Conservation (phyloP, 129 eudicot genomes). For the Centella asiatica region DNA sequence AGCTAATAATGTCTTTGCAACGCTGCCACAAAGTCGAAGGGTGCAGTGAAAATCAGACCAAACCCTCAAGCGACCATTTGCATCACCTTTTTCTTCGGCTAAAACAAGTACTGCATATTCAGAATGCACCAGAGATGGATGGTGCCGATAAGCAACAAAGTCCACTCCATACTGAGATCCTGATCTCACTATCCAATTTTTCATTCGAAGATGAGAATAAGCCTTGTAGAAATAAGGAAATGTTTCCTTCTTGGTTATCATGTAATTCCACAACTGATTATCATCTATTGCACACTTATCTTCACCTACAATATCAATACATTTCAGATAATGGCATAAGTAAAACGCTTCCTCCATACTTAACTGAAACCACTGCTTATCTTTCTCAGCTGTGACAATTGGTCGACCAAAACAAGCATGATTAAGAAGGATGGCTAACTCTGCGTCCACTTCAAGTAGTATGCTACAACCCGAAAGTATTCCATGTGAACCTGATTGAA, state of each 20-base stretch:
- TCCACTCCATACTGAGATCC: constrained; percentile 75
- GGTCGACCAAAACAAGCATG: too few species aligned
- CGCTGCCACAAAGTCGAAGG: constrained; percentile 71
- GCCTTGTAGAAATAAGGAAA: constrained; percentile 42
- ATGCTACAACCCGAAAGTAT: too few species aligned
- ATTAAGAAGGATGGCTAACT: too few species aligned
- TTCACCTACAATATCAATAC: constrained; percentile 34
- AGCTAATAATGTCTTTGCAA: constrained; percentile 67
- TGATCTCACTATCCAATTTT: constrained; percentile 75
- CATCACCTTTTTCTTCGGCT: constrained; percentile 16
- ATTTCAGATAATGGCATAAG: constrained; percentile 31
- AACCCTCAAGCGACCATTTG: constrained; percentile 49
- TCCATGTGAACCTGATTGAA: too few species aligned
- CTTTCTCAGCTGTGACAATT: too few species aligned
- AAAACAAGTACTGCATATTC: constrained; percentile 57
- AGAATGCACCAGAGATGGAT: constrained; percentile 61
- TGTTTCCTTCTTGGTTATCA: constrained; percentile 26
- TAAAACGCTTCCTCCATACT: too few species aligned
- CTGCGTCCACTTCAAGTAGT: too few species aligned
- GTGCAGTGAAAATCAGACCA: constrained; percentile 78
- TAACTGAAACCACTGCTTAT: too few species aligned
- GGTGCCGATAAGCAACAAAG: constrained; percentile 75
- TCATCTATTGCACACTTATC: constrained; percentile 18
- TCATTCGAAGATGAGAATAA: constrained; percentile 55
- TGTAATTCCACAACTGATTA: constrained; percentile 47